Evolutionary conservation across 2,329 filamentous ascomycete genomes (phyloP).

Genomic region (Aspergillus ochraceus): DNA sequence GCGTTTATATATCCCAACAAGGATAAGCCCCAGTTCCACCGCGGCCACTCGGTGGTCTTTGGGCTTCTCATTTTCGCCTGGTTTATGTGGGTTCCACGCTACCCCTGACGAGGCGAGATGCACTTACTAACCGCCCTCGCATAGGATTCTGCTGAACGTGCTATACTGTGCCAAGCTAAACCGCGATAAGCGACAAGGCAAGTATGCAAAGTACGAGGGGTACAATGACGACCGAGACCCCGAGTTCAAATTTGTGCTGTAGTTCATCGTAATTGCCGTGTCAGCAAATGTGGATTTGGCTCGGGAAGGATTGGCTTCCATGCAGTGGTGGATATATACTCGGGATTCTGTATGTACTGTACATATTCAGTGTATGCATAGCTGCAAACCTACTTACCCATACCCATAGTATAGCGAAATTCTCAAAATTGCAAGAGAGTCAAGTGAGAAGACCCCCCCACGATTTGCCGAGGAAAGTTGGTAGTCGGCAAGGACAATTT

Average conservation of each 20-base stretch:
- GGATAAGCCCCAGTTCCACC: slow-evolving; percentile 59
- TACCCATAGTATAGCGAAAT: no score
- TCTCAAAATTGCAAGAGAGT: background rate
- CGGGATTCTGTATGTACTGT: no score
- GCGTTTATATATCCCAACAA: slow-evolving; percentile 61
- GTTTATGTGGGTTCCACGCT: slow-evolving; percentile 56
- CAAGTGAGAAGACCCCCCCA: no score
- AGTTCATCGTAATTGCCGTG: slow-evolving; percentile 12
- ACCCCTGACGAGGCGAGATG: background rate
- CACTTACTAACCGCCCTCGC: background rate
- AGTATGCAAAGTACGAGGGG: slow-evolving; percentile 58
- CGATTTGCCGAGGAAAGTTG: background rate
- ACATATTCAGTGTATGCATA: no score
- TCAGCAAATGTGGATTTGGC: background rate
- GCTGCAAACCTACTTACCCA: no score
- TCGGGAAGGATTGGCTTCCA: background rate
- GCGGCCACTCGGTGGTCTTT: slow-evolving; percentile 62
- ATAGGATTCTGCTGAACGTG: slow-evolving; percentile 60
- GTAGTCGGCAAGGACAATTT: background rate
- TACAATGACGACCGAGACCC: slow-evolving; percentile 65
- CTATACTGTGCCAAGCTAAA: slow-evolving; percentile 65
- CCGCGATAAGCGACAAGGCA: slow-evolving; percentile 60
- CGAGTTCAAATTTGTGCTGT: slow-evolving; percentile 61
- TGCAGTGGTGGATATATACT: background rate
- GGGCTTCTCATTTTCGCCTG: slow-evolving; percentile 62